Base-by-base conservation (phyloP, 768 basidiomycete genomes). In the Leccinum boreale region DNA sequence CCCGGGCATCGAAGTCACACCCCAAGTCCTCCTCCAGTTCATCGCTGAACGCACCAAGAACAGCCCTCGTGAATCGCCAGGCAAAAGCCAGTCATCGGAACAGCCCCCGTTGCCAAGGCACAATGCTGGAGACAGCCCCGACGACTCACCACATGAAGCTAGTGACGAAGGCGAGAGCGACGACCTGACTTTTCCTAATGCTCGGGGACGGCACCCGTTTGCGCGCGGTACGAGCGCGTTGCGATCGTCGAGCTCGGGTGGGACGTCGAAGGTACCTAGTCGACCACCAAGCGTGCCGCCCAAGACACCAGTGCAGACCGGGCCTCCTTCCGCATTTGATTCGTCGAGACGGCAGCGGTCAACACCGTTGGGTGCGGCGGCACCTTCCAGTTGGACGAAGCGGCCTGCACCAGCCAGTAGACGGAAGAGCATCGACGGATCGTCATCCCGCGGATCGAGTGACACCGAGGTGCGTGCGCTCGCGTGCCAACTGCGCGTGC, bases 351-450 rank as follows among this genome's bases (percentile, higher is more conserved):
- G 91, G 58, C 89, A 90, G 67, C 81, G 91, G 19, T 79, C 88
- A 9, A 85, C 85, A 0, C 91, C 90, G 0, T 73, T 91, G 2
- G 69, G 69, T 4, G 75, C 70, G 54, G 75, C 70, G 26, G 83
- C 87, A 1, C 91, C 91, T 1, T 90, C 90, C 3, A 91, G 87
- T 63, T 92, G 90, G 87, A 67, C 81, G 28, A 86, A 83, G 60
- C 82, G 87, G 3, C 89, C 88, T 4, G 74, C 77, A 15, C 89
- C 89, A 14, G 85, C 86, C 6, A 74, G 79, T 48, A 78, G 91
- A 54, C 77, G 89, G 53, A 89, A 81, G 74, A 92, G 90, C 59
- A 82, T 89, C 62, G 89, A 87, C 10, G 86, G 79, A 58, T 75
- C 79, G 28, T 71, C 76, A 45, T 72, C 70, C 44, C 76, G 73